Conservation (phyloP, 768 basidiomycete genomes). For the Daedalea quercina region DNA sequence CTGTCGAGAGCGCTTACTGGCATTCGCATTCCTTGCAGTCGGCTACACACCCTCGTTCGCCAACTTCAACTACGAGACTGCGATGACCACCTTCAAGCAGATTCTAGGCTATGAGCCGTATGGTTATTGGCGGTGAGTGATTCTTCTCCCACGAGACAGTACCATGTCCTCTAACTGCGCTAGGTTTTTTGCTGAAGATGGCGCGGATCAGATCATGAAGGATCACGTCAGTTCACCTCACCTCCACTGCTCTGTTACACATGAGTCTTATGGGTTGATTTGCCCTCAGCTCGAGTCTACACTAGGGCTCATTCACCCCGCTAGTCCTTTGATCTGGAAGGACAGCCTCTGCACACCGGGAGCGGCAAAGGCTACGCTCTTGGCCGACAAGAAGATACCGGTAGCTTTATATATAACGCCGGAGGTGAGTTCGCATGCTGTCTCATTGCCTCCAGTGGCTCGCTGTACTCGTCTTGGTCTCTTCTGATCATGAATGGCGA, state of each 20-base stretch:
- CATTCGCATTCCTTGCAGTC: slow-evolving; percentile 30
- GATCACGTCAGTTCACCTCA: background rate
- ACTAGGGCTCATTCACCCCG: slow-evolving; percentile 27
- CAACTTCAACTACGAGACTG: slow-evolving; percentile 21
- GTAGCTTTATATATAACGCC: slow-evolving; percentile 25
- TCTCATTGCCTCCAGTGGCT: background rate
- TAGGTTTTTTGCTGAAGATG: slow-evolving; percentile 7
- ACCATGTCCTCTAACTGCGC: background rate
- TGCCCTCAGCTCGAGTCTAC: slow-evolving; percentile 32
- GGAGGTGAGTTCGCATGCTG: slow-evolving; percentile 18
- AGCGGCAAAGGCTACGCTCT: slow-evolving; percentile 25
- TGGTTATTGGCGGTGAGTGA: slow-evolving; percentile 34
- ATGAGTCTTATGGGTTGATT: background rate
- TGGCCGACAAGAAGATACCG: slow-evolving; percentile 20
- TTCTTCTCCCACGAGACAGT: background rate
- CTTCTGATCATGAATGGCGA: background rate
- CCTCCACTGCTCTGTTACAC: background rate
- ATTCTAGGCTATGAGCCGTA: slow-evolving; percentile 30
- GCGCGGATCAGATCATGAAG: background rate
- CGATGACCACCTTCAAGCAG: slow-evolving; percentile 21
- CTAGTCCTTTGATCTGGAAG: slow-evolving; percentile 29
- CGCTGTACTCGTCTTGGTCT: background rate
- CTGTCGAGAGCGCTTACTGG: slow-evolving; percentile 34
- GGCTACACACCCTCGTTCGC: slow-evolving; percentile 25
- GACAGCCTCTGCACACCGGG: slow-evolving; percentile 29